phyloP scores from a whole-genome alignment of 1,284 basidiomycete genomes.

The Malassezia cuniculi region DNA sequence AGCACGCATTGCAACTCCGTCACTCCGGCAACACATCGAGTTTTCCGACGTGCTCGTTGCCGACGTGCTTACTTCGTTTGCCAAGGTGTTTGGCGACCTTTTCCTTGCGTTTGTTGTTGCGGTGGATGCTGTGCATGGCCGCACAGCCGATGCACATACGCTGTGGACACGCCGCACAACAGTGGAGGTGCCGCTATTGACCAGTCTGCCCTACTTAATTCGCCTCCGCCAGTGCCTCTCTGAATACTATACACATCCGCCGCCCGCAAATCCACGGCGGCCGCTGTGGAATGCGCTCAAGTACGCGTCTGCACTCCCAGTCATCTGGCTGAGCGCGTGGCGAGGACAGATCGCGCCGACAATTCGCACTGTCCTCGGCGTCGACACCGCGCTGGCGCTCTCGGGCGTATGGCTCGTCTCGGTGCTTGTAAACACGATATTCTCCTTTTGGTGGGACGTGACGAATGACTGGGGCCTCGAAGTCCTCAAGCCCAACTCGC shows the following conservation, averaged over 20 bases:
- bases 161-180: constrained; percentile 36
- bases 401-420: constrained; percentile 60
- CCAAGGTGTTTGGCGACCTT: constrained; percentile 87
- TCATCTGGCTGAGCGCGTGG: constrained; percentile 56
- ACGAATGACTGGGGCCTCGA: constrained; percentile 94
- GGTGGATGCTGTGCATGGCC: not conserved
- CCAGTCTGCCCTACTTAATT: constrained; percentile 79
- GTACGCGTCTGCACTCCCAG: constrained; percentile 94
- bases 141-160: constrained; percentile 24
- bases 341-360: constrained; percentile 21
- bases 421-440: constrained; percentile 76
- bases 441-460: constrained; percentile 98
- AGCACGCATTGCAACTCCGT: constrained; percentile 60
- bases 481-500: constrained; percentile 50
- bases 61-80: constrained; percentile 89
- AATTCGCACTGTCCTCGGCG: constrained; percentile 7
- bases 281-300: constrained; percentile 89
- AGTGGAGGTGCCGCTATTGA: constrained; percentile 60
- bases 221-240: constrained; percentile 85
- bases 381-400: no score
- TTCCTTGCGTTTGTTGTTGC: constrained; percentile 56
- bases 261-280: constrained; percentile 39
- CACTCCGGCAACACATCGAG: constrained; percentile 55
- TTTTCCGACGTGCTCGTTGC: constrained; percentile 89
- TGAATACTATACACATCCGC: constrained; percentile 54